These are phyloP conservation scores for Auricularia heimuer DNA, from an alignment of 768 basidiomycete species.

Conservation along the genomic window DNA sequence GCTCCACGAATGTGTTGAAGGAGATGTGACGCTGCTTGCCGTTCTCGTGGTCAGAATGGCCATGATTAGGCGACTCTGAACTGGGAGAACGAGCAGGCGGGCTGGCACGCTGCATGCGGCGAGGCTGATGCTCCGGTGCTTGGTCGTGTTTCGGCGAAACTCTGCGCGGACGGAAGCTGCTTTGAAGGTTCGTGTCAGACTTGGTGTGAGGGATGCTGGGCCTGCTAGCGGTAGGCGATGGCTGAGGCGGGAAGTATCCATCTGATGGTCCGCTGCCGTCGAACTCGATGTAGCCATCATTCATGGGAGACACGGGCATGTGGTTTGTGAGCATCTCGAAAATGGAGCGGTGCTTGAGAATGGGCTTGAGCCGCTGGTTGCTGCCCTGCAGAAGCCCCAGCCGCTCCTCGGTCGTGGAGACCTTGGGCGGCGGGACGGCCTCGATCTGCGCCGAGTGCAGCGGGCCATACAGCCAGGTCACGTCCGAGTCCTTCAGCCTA, in stretches of 20 bases:
- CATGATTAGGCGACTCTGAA: conserved; percentile 21
- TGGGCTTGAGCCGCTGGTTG: conserved; percentile 53
- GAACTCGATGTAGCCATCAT: conserved; percentile 1
- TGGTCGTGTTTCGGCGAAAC: conserved; percentile 44
- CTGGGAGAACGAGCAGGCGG: conserved; percentile 3
- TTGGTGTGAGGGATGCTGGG: conserved; percentile 72
- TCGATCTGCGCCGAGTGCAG: conserved; percentile 89
- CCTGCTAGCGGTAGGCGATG: conserved; percentile 23
- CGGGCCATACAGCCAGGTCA: conserved; percentile 98
- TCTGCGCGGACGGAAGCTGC: conserved; percentile 44
- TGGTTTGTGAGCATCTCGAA: conserved; percentile 79
- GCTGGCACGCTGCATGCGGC: conserved; percentile 12
- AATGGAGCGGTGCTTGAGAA: conserved; percentile 91
- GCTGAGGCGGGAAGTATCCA: background rate
- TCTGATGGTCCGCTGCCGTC: background rate
- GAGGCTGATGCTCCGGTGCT: conserved; percentile 37
- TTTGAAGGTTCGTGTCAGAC: conserved; percentile 75
- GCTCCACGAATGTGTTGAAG: conserved; percentile 97
- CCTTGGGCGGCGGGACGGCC: conserved; percentile 42
- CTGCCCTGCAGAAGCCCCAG: conserved; percentile 36
- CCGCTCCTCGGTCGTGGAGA: conserved; percentile 34
- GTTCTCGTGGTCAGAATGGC: conserved; percentile 10
- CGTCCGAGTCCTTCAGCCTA: conserved; percentile 98
- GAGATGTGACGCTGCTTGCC: conserved; percentile 73
- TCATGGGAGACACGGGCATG: conserved; percentile 47